Conservation (phyloP, 306 rosid species). For the Oxytropis ochrocephala region DNA sequence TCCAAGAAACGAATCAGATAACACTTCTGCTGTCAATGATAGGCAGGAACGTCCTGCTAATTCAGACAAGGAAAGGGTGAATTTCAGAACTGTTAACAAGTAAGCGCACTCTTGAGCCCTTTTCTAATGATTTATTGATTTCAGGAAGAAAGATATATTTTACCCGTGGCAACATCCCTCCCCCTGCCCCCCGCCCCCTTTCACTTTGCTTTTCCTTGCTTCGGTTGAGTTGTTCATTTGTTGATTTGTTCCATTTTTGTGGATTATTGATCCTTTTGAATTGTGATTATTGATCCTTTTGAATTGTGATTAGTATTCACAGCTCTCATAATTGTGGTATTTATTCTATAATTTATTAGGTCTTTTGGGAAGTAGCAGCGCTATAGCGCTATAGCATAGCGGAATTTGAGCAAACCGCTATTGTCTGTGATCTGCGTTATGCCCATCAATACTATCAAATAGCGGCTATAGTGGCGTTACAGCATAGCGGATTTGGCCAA, state of each 20-base stretch:
- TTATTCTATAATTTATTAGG: not conserved
- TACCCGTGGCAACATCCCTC: not conserved
- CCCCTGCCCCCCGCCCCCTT: not conserved
- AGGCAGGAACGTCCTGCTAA: slow-evolving; percentile 67
- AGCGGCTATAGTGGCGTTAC: no score
- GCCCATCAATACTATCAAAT: no score
- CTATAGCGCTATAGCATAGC: no score
- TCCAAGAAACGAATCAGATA: slow-evolving; percentile 63
- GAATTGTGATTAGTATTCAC: not conserved
- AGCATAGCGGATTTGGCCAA: no score
- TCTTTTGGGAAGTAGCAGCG: not conserved
- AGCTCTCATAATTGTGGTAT: not conserved
- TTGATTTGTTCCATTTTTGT: not conserved
- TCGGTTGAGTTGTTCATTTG: slow-evolving; percentile 1
- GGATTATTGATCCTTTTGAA: not conserved
- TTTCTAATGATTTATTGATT: slow-evolving; percentile 20
- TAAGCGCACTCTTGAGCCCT: slow-evolving; percentile 23
- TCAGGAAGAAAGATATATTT: not conserved
- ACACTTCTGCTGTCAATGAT: slow-evolving; percentile 44
- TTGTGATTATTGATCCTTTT: not conserved
- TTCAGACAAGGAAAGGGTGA: slow-evolving; percentile 76
- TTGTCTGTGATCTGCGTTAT: no score
- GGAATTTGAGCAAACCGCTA: no score
- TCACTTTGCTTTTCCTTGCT: not conserved
- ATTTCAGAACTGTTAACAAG: slow-evolving; percentile 65